These are phyloP conservation scores for Oryza officinalis DNA, from an alignment of 176 grass and related monocot genomes.

Conservation along the genomic window DNA sequence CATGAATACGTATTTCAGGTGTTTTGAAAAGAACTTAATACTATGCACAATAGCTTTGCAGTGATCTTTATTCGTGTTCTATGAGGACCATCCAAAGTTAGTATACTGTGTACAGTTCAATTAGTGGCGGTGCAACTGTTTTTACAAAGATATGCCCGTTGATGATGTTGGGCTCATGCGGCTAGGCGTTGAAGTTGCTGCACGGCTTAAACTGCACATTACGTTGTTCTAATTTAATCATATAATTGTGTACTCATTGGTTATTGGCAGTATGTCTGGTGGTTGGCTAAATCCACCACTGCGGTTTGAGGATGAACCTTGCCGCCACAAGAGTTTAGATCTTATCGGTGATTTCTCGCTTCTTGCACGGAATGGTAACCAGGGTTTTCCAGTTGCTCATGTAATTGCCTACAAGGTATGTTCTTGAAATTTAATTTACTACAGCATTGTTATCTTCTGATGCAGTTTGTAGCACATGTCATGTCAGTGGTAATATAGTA, in stretches of 20 bases:
- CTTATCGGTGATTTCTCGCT: slow-evolving; percentile 92
- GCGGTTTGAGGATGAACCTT: slow-evolving; percentile 79
- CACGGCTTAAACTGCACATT: slow-evolving; percentile 11
- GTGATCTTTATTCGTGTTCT: not conserved
- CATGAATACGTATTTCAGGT: slow-evolving; percentile 1
- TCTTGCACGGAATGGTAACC: slow-evolving; percentile 80
- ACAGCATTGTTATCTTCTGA: not conserved
- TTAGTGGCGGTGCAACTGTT: not conserved
- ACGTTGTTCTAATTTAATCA: slow-evolving; percentile 13
- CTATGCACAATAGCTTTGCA: not conserved
- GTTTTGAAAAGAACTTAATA: not conserved
- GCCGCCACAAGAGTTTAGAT: slow-evolving; percentile 92
- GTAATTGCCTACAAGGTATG: slow-evolving; percentile 91
- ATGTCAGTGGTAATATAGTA: not conserved
- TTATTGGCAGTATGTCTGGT: slow-evolving; percentile 57
- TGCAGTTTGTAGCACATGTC: not conserved
- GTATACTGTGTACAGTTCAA: not conserved
- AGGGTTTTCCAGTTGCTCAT: slow-evolving; percentile 75
- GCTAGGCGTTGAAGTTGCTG: slow-evolving; percentile 2
- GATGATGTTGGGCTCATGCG: not conserved
- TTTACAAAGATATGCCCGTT: not conserved
- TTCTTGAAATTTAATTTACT: slow-evolving; percentile 22
- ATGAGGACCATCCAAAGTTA: not conserved
- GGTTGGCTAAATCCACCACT: slow-evolving; percentile 91
- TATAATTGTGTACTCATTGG: slow-evolving; percentile 30